These are phyloP conservation scores for Solanum hybrid DNA, from an alignment of 305 asterid species.

Conservation along the genomic window DNA sequence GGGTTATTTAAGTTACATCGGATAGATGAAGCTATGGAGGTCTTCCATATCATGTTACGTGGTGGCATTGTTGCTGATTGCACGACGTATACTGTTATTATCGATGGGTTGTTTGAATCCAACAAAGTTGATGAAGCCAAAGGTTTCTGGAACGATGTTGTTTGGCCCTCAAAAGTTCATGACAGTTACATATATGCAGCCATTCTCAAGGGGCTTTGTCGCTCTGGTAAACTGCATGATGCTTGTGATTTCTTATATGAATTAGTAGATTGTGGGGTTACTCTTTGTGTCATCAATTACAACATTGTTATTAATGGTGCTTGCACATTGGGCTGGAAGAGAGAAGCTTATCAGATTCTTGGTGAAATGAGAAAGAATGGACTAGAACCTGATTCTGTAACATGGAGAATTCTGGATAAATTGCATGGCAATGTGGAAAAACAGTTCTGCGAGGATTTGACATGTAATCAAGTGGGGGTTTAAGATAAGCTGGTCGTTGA, in stretches of 20 bases:
- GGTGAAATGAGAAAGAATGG: constrained; percentile 81
- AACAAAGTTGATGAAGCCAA: constrained; percentile 48
- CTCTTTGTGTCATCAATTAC: constrained; percentile 49
- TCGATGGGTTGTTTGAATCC: constrained; percentile 53
- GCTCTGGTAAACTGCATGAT: constrained; percentile 36
- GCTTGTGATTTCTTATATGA: constrained; percentile 70
- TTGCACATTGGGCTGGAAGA: constrained; percentile 57
- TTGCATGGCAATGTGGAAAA: constrained; percentile 30
- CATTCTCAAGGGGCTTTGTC: constrained; percentile 66
- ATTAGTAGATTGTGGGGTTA: constrained; percentile 56
- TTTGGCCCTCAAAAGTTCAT: constrained; percentile 69
- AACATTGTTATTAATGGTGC: constrained; percentile 62
- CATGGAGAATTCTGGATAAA: constrained; percentile 79
- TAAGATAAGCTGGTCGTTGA: neutral
- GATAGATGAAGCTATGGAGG: constrained; percentile 54
- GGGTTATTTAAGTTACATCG: constrained; percentile 52
- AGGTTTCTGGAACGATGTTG: constrained; percentile 50
- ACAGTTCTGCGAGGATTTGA: constrained; percentile 1
- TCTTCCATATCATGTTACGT: constrained; percentile 31
- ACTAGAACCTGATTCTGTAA: constrained; percentile 58
- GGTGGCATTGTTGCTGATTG: constrained; percentile 42
- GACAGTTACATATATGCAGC: constrained; percentile 66
- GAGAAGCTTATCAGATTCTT: constrained; percentile 65
- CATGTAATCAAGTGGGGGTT: neutral
- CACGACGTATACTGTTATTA: constrained; percentile 42